Base-by-base conservation (phyloP, 257 asterid genomes). In the Jaltomata sinuosa region DNA sequence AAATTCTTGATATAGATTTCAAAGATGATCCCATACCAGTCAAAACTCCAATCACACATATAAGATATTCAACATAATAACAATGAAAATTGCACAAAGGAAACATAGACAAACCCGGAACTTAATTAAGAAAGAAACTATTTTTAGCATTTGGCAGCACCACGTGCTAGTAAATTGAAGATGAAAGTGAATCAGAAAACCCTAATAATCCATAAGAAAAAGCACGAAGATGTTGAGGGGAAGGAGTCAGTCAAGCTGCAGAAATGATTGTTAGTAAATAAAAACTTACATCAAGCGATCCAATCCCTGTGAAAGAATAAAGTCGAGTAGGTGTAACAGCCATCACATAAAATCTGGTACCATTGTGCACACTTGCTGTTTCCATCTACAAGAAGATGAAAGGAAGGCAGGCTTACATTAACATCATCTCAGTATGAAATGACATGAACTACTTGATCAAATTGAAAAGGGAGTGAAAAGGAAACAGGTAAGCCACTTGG, bases 251-350 rank as follows among this genome's bases (percentile, higher is more conserved):
- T 76, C 25, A 27, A 76, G 55, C 57, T 45, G 49, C 11, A 29
- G 34, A 65, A 45, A 64, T 83, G 67, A 32, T 83, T 45, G 85
- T 83, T 40, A 81, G 59, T 64, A 45, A 76, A 64, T 27, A 80
- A n/a, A 81, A 86, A 86, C 90, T 88, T 91, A 97, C 99, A 69
- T 97, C 99, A 84, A 93, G 86, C 29, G 96, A 92, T 71, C 99
- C 99, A 45, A 91, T 74, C 85, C 99, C 99, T 25, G 98, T 94
- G 90, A 93, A 97, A 74, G 99, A 93, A 90, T 97, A 97, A 86
- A 97, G 98, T 67, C 99, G 89, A 42, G 98, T 97, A 67, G 99
- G 98, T 85, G 99, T 97, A 86, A 97, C 99, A 61, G 98, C 99
- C 99, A 96, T 96, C 90, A 94, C 95, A 64, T 94, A 94, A 87